These are phyloP conservation scores for Acanthamoeba castellanii DNA, from an alignment of 208 protist species.

Conservation along the genomic window DNA sequence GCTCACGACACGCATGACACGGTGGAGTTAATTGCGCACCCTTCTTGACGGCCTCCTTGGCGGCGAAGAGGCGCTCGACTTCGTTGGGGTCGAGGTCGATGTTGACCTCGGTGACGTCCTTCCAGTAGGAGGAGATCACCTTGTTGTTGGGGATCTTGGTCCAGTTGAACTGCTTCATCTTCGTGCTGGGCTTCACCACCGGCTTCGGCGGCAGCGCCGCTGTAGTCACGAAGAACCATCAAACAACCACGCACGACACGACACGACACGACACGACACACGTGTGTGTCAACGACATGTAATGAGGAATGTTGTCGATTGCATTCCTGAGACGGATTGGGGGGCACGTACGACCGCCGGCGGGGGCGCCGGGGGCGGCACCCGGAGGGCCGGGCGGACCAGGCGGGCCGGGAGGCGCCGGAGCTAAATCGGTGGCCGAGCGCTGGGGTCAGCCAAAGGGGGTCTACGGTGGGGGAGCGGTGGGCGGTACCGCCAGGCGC, in stretches of 20 bases:
- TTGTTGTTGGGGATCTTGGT: conserved; percentile 55
- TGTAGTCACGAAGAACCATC: background rate
- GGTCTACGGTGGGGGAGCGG: too few relatives aligned
- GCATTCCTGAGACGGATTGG: too few relatives aligned
- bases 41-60: conserved; percentile 3
- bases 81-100: background rate
- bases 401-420: background rate
- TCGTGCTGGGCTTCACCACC: conserved; percentile 23
- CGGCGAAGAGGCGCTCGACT: background rate
- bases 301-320: too few relatives aligned
- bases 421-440: background rate
- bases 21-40: background rate
- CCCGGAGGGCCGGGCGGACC: conserved; percentile 45
- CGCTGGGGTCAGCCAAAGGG: too few relatives aligned
- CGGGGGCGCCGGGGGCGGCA: background rate
- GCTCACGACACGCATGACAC: too few relatives aligned
- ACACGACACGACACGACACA: too few relatives aligned
- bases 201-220: conserved; percentile 12
- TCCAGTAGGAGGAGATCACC: conserved; percentile 27
- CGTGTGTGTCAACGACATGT: background rate
- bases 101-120: background rate
- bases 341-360: background rate
- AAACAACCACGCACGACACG: too few relatives aligned
- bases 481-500: too few relatives aligned
- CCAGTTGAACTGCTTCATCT: conserved; percentile 65